Evolutionary conservation across 371 early-diverging fungal genomes (phyloP), one percentile per base, ranked within the genome.

Genomic region (Dinochytrium kinnereticum): DNA sequence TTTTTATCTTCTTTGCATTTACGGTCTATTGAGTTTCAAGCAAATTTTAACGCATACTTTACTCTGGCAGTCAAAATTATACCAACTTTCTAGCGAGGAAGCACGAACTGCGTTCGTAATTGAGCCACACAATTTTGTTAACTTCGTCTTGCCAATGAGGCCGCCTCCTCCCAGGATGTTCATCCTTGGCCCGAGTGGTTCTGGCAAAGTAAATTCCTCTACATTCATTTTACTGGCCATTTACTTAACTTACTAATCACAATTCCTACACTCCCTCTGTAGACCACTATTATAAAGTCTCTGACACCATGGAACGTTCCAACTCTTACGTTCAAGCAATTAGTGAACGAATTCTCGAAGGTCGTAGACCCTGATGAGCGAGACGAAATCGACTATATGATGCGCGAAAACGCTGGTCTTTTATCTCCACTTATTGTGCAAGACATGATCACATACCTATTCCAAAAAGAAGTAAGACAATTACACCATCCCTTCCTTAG

Each of bases 141-240:
- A 51, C 31, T 51, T 73, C 19, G 33, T 34, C 1, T n/a, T 71
- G 37, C 68, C 68, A 13, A 74, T 74, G 64, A 53, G 17, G 39
- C 68, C 75, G n/a, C 87, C 87, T 49, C 87, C 87, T 21, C 81
- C 83, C 0, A 68, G 87, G 1, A 40, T 86, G 31, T 74, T 83
- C 38, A 74, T 86, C 64, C 38, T 84, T 21, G 84, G 84, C 1
- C 74, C 79, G 1, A 68, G 57, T 5, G 81, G 82, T 17, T 74
- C 84, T 0, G 83, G 83, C 68, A 79, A 76, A 55, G 71, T 70
- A 53, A 61, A 31, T 19, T 50, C 38, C 13, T 28, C 68, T 67
- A 21, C 10, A 30, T 69, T 66, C 7, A 13, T 66, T 64, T 15
- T 5, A 17, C n/a, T 34, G 21, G 10, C 26, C 68, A 7, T 24